Conservation (phyloP, 2,329 filamentous ascomycete genomes). For the Tothia fuscella region DNA sequence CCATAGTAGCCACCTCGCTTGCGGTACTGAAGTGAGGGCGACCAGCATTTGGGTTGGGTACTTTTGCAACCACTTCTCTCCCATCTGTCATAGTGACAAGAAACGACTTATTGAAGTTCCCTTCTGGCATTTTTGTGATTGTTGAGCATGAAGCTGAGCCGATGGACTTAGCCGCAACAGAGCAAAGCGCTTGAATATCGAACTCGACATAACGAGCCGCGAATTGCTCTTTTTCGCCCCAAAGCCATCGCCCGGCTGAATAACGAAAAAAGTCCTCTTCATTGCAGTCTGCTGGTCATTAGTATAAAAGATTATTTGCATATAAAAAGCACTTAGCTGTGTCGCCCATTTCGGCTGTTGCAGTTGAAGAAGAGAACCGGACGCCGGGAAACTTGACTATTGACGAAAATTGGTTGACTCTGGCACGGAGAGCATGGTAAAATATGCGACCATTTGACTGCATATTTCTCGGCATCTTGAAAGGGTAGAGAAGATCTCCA, state of each 20-base stretch:
- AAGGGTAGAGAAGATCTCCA: too few relatives aligned
- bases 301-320: too few relatives aligned
- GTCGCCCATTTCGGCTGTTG: too few relatives aligned
- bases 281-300: too few relatives aligned
- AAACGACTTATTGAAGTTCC: slow-evolving; percentile 20
- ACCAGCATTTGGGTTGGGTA: slow-evolving; percentile 18
- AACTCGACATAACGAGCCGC: neutral
- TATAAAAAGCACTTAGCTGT: too few relatives aligned
- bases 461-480: too few relatives aligned
- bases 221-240: slow-evolving; percentile 1
- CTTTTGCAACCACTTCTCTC: slow-evolving; percentile 15
- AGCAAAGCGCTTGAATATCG: slow-evolving; percentile 18
- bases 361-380: too few relatives aligned
- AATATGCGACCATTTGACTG: too few relatives aligned
- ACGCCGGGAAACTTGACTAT: too few relatives aligned
- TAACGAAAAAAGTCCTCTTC: too few relatives aligned
- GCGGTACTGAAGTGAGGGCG: slow-evolving; percentile 14
- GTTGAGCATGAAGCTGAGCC: slow-evolving; percentile 15
- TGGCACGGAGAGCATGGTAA: too few relatives aligned
- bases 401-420: too few relatives aligned
- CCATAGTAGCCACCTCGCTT: slow-evolving; percentile 15
- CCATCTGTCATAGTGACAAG: slow-evolving; percentile 16
- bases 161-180: slow-evolving; percentile 16
- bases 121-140: slow-evolving; percentile 25
- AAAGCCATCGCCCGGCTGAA: slow-evolving; percentile 6